These are phyloP conservation scores for Malus hybrid DNA, from an alignment of 331 rosid genomes.

Conservation along the genomic window DNA sequence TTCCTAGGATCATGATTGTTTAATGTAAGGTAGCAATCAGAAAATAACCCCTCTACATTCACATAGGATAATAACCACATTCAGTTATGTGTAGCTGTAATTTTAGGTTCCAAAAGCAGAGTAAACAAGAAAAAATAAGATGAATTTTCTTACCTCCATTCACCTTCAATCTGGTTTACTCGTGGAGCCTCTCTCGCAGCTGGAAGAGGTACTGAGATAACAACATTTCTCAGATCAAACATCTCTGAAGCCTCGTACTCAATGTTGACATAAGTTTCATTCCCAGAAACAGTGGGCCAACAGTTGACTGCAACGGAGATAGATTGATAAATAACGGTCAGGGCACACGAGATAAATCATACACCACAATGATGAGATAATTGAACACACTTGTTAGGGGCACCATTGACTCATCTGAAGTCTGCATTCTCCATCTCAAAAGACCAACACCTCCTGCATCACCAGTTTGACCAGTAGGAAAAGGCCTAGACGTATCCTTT, in stretches of 20 bases:
- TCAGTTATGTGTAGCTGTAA: background rate
- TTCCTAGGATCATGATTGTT: background rate
- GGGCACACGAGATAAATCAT: background rate
- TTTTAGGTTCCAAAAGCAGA: background rate
- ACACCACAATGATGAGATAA: background rate
- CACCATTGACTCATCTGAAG: constrained; percentile 71
- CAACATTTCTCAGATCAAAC: constrained; percentile 73
- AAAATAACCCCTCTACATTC: background rate
- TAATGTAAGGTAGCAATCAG: background rate
- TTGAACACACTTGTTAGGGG: constrained; percentile 70
- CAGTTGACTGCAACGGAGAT: constrained; percentile 74
- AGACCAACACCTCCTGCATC: constrained; percentile 82
- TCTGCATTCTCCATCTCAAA: constrained; percentile 91
- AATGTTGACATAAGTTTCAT: constrained; percentile 90
- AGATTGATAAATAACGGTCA: background rate
- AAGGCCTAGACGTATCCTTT: constrained; percentile 80
- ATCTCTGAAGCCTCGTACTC: constrained; percentile 89
- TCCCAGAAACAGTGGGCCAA: constrained; percentile 97
- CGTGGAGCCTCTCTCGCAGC: constrained; percentile 91
- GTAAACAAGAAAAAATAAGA: background rate
- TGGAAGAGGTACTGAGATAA: constrained; percentile 87
- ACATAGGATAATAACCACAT: background rate
- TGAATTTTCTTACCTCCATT: constrained; percentile 65
- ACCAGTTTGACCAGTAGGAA: constrained; percentile 84
- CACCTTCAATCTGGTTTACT: constrained; percentile 78